A percentile compares a stretch with the other conserved stretches of the same genome.
Conservation (phyloP, 2,329 filamentous ascomycete species). For the Aspergillus pseudoterreus region DNA sequence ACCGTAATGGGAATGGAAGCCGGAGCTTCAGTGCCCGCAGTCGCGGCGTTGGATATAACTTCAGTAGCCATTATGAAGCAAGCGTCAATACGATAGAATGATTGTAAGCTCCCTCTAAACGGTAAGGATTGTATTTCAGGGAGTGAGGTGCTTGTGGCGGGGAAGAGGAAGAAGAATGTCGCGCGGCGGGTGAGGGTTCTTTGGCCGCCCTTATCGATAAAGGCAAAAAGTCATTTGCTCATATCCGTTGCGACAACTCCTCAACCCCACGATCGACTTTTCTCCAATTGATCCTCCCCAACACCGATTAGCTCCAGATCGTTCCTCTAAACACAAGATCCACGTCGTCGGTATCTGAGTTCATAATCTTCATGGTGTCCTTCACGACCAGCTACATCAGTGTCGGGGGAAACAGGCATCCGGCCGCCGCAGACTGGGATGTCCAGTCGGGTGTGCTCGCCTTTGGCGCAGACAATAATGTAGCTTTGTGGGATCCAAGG, state of each 20-base stretch:
- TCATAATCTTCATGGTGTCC: slow-evolving; percentile 31
- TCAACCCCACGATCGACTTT: neutral
- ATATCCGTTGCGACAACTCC: slow-evolving; percentile 1
- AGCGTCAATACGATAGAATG: neutral
- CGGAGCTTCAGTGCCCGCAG: slow-evolving; percentile 5
- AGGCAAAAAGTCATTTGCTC: slow-evolving; percentile 20
- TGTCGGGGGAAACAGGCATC: slow-evolving; percentile 84
- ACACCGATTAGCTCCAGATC: neutral
- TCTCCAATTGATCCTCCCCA: neutral
- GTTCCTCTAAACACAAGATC: too few species aligned
- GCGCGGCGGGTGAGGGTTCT: slow-evolving; percentile 14
- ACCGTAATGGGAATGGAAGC: slow-evolving; percentile 58
- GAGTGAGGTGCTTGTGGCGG: too few species aligned
- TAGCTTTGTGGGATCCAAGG: slow-evolving; percentile 81
- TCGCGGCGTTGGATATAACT: slow-evolving; percentile 7
- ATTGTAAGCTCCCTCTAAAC: neutral
- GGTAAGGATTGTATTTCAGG: too few species aligned
- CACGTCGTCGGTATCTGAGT: too few species aligned
- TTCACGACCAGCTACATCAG: slow-evolving; percentile 57
- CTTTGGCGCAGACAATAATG: slow-evolving; percentile 83
- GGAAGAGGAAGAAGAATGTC: neutral
- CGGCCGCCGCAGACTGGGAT: slow-evolving; percentile 87
- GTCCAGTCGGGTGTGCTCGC: slow-evolving; percentile 65
- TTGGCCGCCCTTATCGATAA: slow-evolving; percentile 38
- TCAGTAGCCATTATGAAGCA: slow-evolving; percentile 4